Evolutionary conservation across 2,329 filamentous ascomycete species (phyloP).

Genomic region (Diaporthe amygdali): DNA sequence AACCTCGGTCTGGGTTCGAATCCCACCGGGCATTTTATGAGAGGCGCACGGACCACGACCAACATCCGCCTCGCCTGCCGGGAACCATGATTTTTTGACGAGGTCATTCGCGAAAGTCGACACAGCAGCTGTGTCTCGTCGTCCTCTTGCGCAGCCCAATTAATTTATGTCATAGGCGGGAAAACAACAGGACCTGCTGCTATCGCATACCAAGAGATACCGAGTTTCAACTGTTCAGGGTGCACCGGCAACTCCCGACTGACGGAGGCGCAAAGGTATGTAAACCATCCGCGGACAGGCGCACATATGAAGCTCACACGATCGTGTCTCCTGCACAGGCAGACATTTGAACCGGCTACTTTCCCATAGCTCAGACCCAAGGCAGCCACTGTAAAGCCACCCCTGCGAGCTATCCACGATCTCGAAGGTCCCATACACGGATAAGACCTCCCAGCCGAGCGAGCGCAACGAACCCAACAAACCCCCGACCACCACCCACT

Average conservation of each 20-base stretch:
- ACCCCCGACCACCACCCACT: background rate
- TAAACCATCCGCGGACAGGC: background rate
- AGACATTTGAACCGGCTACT: background rate
- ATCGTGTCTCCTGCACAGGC: background rate
- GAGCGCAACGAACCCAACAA: background rate
- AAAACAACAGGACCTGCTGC: background rate
- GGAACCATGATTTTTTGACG: constrained; percentile 15
- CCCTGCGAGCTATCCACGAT: too few species aligned
- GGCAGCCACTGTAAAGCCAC: background rate
- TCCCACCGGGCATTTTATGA: background rate
- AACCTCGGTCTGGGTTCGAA: too few species aligned
- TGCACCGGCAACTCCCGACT: background rate
- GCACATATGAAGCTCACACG: background rate
- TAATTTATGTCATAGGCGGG: background rate
- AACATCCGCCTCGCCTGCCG: constrained; percentile 12
- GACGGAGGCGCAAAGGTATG: constrained; percentile 3
- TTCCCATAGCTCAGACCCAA: background rate
- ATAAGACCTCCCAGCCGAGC: background rate
- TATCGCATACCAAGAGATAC: too few species aligned
- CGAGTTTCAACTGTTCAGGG: background rate
- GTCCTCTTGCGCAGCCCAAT: background rate
- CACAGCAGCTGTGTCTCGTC: background rate
- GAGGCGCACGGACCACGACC: constrained; percentile 10
- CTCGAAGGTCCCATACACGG: background rate
- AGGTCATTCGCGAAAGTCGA: background rate